Evolutionary conservation across 805 yeast species (phyloP), one percentile per base, ranked within the genome.

Genomic region (Torulaspora maleeae): DNA sequence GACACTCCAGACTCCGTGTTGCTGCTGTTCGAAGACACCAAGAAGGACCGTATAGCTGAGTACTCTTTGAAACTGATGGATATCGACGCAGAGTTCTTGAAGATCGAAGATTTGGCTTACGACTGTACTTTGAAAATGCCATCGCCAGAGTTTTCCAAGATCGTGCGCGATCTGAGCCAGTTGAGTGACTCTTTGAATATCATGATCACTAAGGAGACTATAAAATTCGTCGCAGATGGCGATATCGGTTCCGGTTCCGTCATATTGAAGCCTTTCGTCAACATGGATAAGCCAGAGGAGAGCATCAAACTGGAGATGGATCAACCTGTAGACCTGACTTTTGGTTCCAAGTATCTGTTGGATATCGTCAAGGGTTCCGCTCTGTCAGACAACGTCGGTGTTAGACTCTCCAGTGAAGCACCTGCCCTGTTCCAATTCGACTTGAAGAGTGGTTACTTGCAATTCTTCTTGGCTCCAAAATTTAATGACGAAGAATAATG

Each of bases 401-500:
- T 93, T 53, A 86, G 87, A 68, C 77, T 93, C 61, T 86, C 95
- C 15, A 91, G 85, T 60, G 88, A 86, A 64, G 82, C 93, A 12
- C 99, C 99, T 27, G 95, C 97, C 34, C 73, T 89, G 66, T 88
- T 93, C 63, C 97, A 91, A 72, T 93, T 83, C 72, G 84, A 83
- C 69, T 75, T 93, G 63, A 55, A 61, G 27, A 85, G 91, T 67
- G 99, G 99, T 44, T 86, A 87, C 70, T 75, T 93, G 67, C 83
- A 96, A 67, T 93, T 86, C 79, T 93, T 86, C 78, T 78, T 93
- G 67, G 99, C 99, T 58, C 99, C 99, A 49, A 91, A 93, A 77
- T 88, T 93, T 66, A 96, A 86, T 54, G 98, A 90, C 53, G 95
- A 86, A 53, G 93, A 86, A 54, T 79, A 86, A 54, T 79, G 71